phyloP scores from a whole-genome alignment of 2,329 filamentous ascomycete genomes.

The Colletotrichum filicis region DNA sequence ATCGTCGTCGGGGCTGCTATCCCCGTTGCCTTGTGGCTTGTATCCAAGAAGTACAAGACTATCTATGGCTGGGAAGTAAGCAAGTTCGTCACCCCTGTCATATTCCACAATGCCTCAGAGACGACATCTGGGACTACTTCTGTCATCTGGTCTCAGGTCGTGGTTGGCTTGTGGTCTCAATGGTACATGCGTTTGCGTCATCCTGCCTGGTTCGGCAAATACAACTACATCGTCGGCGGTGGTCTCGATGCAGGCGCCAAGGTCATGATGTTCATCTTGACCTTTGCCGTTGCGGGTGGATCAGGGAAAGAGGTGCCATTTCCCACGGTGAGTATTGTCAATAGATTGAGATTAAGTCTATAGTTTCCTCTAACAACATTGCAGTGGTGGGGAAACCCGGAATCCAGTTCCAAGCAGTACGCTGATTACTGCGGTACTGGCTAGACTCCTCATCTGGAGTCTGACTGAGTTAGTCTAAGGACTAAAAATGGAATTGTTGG shows the following conservation, averaged over 20 bases:
- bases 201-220: constrained; percentile 41
- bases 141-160: constrained; percentile 38
- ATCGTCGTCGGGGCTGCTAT: constrained; percentile 48
- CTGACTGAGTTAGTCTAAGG: too few relatives aligned
- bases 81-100: constrained; percentile 27
- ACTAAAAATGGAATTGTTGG: too few relatives aligned
- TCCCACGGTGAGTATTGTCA: constrained; percentile 22
- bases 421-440: constrained; percentile 32
- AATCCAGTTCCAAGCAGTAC: constrained; percentile 26
- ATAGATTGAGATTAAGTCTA: too few relatives aligned
- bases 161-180: constrained; percentile 47
- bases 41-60: constrained; percentile 28
- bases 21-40: constrained; percentile 18
- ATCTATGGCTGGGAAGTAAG: constrained; percentile 31
- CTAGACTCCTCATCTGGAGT: neutral
- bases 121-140: constrained; percentile 33
- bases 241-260: constrained; percentile 38
- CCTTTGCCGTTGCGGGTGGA: constrained; percentile 37
- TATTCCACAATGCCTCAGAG: constrained; percentile 33
- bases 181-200: constrained; percentile 41
- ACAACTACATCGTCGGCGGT: constrained; percentile 39
- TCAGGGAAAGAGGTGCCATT: constrained; percentile 35
- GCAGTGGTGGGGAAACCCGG: constrained; percentile 27
- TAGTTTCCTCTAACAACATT: neutral
- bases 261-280: constrained; percentile 39